A percentile compares a stretch with the other conserved stretches of the same genome.
Conservation (phyloP, 495 filamentous ascomycete species). For the Xylaria castorea region DNA sequence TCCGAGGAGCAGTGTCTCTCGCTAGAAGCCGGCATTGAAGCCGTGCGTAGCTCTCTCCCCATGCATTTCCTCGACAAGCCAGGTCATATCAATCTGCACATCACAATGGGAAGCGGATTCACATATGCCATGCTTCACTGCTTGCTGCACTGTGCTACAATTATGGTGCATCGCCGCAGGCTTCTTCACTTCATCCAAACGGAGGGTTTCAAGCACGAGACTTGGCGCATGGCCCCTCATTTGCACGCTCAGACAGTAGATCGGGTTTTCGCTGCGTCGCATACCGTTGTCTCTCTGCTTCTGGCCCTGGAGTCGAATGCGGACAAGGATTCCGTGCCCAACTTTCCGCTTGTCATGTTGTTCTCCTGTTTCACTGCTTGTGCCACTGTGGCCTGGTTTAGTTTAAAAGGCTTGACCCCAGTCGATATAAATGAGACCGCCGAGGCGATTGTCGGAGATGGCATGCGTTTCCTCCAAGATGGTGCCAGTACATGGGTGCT, state of each 20-base stretch:
- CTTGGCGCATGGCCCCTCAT: conserved; percentile 50
- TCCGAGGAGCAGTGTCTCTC: conserved; percentile 51
- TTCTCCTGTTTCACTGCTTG: conserved; percentile 60
- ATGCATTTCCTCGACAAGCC: conserved; percentile 58
- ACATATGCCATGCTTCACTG: conserved; percentile 60
- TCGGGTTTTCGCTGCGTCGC: conserved; percentile 56
- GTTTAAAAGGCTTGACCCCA: conserved; percentile 55
- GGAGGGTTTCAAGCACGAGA: conserved; percentile 52
- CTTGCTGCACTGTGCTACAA: conserved; percentile 57
- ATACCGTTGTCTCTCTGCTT: conserved; percentile 55
- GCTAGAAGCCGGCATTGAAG: conserved; percentile 54
- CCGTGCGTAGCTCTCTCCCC: conserved; percentile 51
- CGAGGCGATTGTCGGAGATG: conserved; percentile 54
- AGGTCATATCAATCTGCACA: conserved; percentile 57
- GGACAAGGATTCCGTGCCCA: conserved; percentile 56
- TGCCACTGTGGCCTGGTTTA: conserved; percentile 58
- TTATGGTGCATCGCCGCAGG: conserved; percentile 59
- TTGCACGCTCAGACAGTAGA: conserved; percentile 50
- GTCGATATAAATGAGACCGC: conserved; percentile 54
- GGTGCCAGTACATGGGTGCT: conserved; percentile 57
- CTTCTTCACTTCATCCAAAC: conserved; percentile 56
- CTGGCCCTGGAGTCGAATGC: conserved; percentile 52
- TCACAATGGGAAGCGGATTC: conserved; percentile 60
- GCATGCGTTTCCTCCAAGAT: conserved; percentile 55
- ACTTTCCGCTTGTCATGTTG: conserved; percentile 60